These are phyloP conservation scores for Lactuca sativa DNA, from an alignment of 129 eudicot species.

Conservation along the genomic window DNA sequence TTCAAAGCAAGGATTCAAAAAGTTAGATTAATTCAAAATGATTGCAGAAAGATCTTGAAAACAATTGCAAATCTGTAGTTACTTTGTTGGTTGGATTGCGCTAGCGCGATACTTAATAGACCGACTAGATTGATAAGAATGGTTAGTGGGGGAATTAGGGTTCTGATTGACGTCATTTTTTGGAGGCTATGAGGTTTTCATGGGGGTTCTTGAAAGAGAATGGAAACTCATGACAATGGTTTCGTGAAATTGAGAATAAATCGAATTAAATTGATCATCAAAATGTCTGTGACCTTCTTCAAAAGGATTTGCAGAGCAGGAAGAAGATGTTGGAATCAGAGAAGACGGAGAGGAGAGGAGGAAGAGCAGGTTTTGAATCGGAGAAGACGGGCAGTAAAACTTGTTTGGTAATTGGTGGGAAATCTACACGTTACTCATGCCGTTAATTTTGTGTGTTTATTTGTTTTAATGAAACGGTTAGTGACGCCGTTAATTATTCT, in stretches of 20 bases:
- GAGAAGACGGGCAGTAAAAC: not conserved
- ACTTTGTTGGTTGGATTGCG: constrained; percentile 35
- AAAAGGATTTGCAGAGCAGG: not conserved
- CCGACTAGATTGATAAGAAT: not conserved
- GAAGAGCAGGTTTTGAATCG: not conserved
- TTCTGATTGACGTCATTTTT: constrained; percentile 24
- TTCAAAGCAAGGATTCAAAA: not conserved
- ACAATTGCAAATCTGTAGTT: not conserved
- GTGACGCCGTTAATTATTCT: not conserved
- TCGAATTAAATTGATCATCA: constrained; percentile 10
- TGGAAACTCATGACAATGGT: constrained; percentile 16
- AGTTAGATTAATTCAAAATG: not conserved
- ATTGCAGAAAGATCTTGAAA: constrained; percentile 7
- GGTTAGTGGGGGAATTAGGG: constrained; percentile 17
- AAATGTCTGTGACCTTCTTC: constrained; percentile 4
- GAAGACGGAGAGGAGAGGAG: not conserved
- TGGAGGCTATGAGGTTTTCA: constrained; percentile 8
- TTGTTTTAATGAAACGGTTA: too few species aligned
- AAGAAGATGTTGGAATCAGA: not conserved
- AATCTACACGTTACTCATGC: not conserved
- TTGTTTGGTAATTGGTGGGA: constrained; percentile 1
- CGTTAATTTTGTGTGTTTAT: not conserved
- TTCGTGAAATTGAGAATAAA: not conserved
- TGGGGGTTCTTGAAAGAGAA: constrained; percentile 22
- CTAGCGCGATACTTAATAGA: not conserved